Percentiles rank a stretch among this genome's conserved stretches.
Evolutionary conservation across 805 yeast genomes (phyloP).

Genomic region (Saturnispora sekii): DNA sequence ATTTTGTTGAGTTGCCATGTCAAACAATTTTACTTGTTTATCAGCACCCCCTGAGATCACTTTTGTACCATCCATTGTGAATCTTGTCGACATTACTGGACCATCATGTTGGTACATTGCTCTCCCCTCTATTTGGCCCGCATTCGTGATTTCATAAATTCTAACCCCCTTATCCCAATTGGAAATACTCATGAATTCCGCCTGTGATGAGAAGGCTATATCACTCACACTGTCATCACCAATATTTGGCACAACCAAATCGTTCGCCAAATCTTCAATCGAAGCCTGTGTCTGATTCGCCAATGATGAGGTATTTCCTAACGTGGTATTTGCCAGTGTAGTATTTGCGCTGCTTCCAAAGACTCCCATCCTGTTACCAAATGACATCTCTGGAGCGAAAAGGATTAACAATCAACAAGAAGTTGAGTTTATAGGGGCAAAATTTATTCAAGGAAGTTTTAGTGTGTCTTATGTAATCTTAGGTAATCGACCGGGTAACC

Average conservation of each 20-base stretch:
- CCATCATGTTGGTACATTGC: slow-evolving; percentile 86
- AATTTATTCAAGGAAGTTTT: not conserved
- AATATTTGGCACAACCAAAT: slow-evolving; percentile 60
- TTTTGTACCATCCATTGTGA: slow-evolving; percentile 82
- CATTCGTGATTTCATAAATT: slow-evolving; percentile 71
- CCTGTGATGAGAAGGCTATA: slow-evolving; percentile 76
- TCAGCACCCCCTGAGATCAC: slow-evolving; percentile 88
- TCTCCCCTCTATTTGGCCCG: slow-evolving; percentile 77
- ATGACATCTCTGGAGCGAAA: slow-evolving; percentile 17
- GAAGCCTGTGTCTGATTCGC: slow-evolving; percentile 28
- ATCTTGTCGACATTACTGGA: slow-evolving; percentile 74
- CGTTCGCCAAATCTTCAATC: slow-evolving; percentile 57
- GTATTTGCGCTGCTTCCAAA: slow-evolving; percentile 13
- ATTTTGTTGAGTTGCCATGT: slow-evolving; percentile 69
- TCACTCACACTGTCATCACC: slow-evolving; percentile 91
- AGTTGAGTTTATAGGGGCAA: not conserved
- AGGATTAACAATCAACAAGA: not conserved
- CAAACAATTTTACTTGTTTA: slow-evolving; percentile 76
- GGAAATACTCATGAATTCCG: slow-evolving; percentile 69
- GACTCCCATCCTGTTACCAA: slow-evolving; percentile 23
- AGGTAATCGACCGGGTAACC: slow-evolving; percentile 2
- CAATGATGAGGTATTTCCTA: not conserved
- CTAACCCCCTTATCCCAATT: slow-evolving; percentile 96
- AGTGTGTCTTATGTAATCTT: not conserved
- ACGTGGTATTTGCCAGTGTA: not conserved